Base-by-base conservation (phyloP, 1,139 yeast species). In the Yamadazyma trypodendri region DNA sequence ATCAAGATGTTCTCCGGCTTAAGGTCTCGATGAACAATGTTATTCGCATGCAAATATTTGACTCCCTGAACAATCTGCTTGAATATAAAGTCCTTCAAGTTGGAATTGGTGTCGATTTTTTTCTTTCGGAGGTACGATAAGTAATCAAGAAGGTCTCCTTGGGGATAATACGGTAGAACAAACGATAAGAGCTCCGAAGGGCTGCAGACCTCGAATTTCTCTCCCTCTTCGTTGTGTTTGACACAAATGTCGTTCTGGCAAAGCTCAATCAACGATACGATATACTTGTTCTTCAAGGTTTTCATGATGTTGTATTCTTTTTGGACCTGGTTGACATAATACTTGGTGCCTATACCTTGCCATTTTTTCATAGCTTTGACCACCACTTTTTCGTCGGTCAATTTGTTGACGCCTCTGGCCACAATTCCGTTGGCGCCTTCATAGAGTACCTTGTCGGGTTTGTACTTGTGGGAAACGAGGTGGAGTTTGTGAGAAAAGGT, bases 1-100 rank as follows among this genome's bases (percentile, higher is more conserved):
- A 77, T 65, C 24, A 77, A 50, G 25, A 72, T 62, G 49, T 77
- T 77, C 46, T 77, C 82, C 1, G 81, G 81, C 49, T 77, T 77
- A 33, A 77, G 55, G 48, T 77, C 83, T 12, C 81, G 55, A 50
- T 77, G 83, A 4, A 63, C 72, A 4, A 77, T 66, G 13, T 58
- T 55, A 17, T 62, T 55, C 6, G 55, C 41, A 49, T 77, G 83
- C 25, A 77, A 53, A 44, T 55, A 72, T 30, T 63, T 57, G 6
- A 76, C 73, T 0, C 76, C 80, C 35, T 61, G 60, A 9, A 71
- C 58, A 3, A 75, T 61, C 44, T 75, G 79, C 49, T 68, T 65
- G 52, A 76, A 76, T 1, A 75, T 52, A 16, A 64, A 60, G 47
- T 76, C 80, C 39, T 69, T 71, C 34, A 69, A 42, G 41, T 65